A percentile compares a stretch with the other conserved stretches of the same genome.
These are phyloP conservation scores for Warburgia ugandensis DNA, from an alignment of 164 flowering plant species.

Conservation along the genomic window DNA sequence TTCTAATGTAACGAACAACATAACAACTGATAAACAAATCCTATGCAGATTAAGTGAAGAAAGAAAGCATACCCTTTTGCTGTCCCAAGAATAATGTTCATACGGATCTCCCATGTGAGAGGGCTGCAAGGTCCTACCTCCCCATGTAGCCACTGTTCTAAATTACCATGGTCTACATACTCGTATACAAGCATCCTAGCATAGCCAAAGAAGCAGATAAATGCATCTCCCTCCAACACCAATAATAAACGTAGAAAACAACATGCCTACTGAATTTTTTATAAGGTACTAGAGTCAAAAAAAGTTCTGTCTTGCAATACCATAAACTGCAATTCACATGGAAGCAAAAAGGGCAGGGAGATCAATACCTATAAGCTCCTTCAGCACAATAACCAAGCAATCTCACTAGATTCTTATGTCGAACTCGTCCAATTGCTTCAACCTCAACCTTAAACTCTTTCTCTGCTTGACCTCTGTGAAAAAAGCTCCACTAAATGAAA, in stretches of 20 bases:
- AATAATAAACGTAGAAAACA: constrained; percentile 7
- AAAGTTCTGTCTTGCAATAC: too few species aligned
- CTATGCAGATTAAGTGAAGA: not conserved
- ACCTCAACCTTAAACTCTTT: constrained; percentile 78
- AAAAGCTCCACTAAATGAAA: constrained; percentile 2
- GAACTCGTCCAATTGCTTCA: constrained; percentile 85
- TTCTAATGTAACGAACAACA: not conserved
- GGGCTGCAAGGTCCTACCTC: constrained; percentile 67
- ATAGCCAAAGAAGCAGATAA: too few species aligned
- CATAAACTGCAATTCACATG: not conserved
- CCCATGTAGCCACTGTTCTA: constrained; percentile 89
- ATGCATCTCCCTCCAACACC: too few species aligned
- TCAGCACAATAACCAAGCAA: constrained; percentile 88
- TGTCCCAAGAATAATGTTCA: constrained; percentile 70
- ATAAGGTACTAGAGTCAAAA: too few species aligned
- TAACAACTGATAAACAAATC: not conserved
- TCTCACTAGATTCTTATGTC: constrained; percentile 87
- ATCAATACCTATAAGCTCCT: constrained; percentile 80
- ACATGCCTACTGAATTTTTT: not conserved
- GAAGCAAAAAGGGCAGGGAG: not conserved
- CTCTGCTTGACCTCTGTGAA: constrained; percentile 71
- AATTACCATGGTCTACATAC: constrained; percentile 75
- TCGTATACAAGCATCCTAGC: constrained; percentile 91
- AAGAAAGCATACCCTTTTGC: constrained; percentile 71
- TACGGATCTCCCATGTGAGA: constrained; percentile 76